Conservation (phyloP, 1,284 basidiomycete species). For the Irpex sp. region DNA sequence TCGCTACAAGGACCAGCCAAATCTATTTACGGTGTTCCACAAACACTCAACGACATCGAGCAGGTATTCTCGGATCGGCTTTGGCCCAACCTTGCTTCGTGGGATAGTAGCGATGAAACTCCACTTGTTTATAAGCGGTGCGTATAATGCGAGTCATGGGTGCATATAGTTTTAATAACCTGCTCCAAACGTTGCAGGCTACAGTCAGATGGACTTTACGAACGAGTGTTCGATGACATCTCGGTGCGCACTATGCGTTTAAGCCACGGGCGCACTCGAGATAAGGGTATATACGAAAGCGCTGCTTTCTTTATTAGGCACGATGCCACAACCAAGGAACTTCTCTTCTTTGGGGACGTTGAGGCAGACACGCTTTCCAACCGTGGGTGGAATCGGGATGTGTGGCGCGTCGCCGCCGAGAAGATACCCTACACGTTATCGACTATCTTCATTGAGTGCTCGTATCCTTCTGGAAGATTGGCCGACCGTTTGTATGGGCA, state of each 20-base stretch:
- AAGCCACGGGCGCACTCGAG: constrained; percentile 61
- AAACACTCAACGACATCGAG: constrained; percentile 67
- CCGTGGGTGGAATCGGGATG: constrained; percentile 50
- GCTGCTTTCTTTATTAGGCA: constrained; percentile 77
- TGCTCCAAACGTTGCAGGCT: constrained; percentile 19
- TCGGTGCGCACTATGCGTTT: constrained; percentile 67
- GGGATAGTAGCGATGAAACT: constrained; percentile 55
- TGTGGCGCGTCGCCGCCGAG: constrained; percentile 72
- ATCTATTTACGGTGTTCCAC: constrained; percentile 57
- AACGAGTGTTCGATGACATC: constrained; percentile 46
- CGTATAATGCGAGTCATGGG: not conserved
- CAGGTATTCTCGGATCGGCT: constrained; percentile 73
- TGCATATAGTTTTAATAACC: too few species aligned
- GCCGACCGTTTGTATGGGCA: constrained; percentile 71
- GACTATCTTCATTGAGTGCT: constrained; percentile 82
- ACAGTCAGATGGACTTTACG: constrained; percentile 44
- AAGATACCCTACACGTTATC: constrained; percentile 61
- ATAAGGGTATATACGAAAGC: constrained; percentile 53
- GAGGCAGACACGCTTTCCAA: constrained; percentile 69
- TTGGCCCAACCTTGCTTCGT: constrained; percentile 82
- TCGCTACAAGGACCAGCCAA: constrained; percentile 60
- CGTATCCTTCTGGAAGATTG: constrained; percentile 64
- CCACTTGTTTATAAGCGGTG: constrained; percentile 56
- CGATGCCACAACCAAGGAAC: constrained; percentile 51
- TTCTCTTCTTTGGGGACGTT: constrained; percentile 84